Base-by-base conservation (phyloP, 805 yeast genomes). In the Jamesozyma rosinii region DNA sequence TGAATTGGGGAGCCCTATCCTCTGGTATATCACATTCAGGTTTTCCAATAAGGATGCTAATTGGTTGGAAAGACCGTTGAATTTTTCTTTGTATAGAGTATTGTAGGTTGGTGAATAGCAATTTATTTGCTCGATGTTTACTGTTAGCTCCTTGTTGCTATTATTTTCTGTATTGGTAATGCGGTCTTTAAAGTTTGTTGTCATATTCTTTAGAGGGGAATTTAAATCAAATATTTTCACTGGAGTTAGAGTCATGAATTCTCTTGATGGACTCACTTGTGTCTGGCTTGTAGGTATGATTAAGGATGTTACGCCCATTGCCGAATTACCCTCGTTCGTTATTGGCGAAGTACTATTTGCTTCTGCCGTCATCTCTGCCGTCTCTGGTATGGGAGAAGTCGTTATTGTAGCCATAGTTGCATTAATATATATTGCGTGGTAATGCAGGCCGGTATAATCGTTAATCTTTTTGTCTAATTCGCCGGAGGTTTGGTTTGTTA, bases 1-100 rank as follows among this genome's bases (percentile, higher is more conserved):
- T 8, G 57, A 52, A n/a, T 66, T 56, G 1, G 79, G 67, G 52
- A 73, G 76, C 1, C 84, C 84, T 34, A 78, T 77, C 44, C 68
- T 71, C 38, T 65, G 64, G 54, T 76, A 76, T 9, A 76, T 68
- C 4, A 53, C 52, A 40, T 71, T 68, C n/a, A 77, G 55, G 41
- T 72, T 70, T 17, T 59, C 59, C 31, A 69, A 48, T n/a, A 63
- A 39, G 19, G 55, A 49, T 47, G 56, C 61, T 26, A 63, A 41
- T 38, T 63, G 63, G 24, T 49, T 49, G 2, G 66, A 58, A 13
- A 63, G 57, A 22, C 57, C 45, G 26, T 53, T 54, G 30, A 61
- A 63, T 42, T 59, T 57, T 40, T 62, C 67, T 31, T 48, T 54
- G 46, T 56, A 57, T 4, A 52, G 44, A 15, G 37, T 37, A 21